Evolutionary conservation across 495 filamentous ascomycete genomes (phyloP).

Genomic region (Talaromyces thailandensis): DNA sequence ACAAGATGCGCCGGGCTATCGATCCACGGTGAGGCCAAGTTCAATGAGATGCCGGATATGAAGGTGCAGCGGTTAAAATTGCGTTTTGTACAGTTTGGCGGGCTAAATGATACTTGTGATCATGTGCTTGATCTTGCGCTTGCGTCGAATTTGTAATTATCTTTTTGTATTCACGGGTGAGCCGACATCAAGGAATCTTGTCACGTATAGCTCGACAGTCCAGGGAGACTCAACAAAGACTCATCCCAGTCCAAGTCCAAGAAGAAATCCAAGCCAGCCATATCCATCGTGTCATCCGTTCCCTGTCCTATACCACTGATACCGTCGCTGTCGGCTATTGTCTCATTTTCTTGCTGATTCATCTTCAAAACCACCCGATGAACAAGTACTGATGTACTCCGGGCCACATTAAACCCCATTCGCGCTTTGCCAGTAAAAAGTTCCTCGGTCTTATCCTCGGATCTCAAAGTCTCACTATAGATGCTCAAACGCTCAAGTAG

Average conservation of each 20-base stretch:
- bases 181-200: neutral
- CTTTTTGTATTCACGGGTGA: no score
- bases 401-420: conserved; percentile 1
- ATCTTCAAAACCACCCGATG: neutral
- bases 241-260: conserved; percentile 3
- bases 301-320: neutral
- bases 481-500: neutral
- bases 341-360: neutral
- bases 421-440: neutral
- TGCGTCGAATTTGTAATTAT: neutral
- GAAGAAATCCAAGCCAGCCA: neutral
- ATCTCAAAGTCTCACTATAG: neutral
- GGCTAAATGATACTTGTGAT: neutral
- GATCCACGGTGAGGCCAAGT: neutral
- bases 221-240: neutral
- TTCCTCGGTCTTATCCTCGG: neutral
- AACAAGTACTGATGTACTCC: neutral
- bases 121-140: neutral
- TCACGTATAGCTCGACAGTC: neutral
- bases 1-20: neutral
- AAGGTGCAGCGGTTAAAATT: neutral
- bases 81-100: neutral
- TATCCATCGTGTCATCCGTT: neutral
- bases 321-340: neutral
- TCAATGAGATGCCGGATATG: neutral